Evolutionary conservation across 2,329 filamentous ascomycete species (phyloP), one percentile per base, ranked within the genome.

Genomic region (Hymenoscyphus repandus): DNA sequence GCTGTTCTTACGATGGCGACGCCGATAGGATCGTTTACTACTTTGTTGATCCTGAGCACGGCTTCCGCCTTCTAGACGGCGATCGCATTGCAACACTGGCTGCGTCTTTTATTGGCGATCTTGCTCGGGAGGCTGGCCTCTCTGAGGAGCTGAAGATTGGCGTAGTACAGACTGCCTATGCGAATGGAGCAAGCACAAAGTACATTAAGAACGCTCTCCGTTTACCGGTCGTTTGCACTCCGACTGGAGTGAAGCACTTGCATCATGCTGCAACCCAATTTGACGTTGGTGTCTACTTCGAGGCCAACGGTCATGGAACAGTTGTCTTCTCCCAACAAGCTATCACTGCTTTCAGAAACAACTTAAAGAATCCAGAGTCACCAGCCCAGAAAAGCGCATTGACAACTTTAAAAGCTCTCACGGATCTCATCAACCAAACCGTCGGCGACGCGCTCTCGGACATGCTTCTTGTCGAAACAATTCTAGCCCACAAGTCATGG

Each of bases 301-400:
- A 99, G 74, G 93, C 93, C 58, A 99, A 99, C 67, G 93, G 93
- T 30, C 93, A 99, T 70, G 93, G 93, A 58, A 99, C 93, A 9
- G 87, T 97, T 33, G 85, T 97, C 49, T 99, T 99, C 77, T 95
- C 89, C 1, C 81, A 86, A 51, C 83, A 88, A 53, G 92, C 92
- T 3, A 74, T 92, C 42, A 85, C 86, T 61, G 78, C 81, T 44
- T 95, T 99, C 72, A 79, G 78, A 59, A 86, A 82, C 20, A 30
- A 31, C 2, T n/a, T 17, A 7, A 32, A 47, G 45, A 86, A 86
- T 54, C 80, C 90, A 66, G 86, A 95, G 69, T 95, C 90, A 0
- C 92, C 93, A 0, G 92, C 89, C 6, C 91, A 97, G 69, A 88
- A 92, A 67, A 87, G 90, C 62, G 89, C 92, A 1, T 80, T 97